Base-by-base conservation (phyloP, 2,329 filamentous ascomycete genomes). In the Phyllosticta paracitricarpa region DNA sequence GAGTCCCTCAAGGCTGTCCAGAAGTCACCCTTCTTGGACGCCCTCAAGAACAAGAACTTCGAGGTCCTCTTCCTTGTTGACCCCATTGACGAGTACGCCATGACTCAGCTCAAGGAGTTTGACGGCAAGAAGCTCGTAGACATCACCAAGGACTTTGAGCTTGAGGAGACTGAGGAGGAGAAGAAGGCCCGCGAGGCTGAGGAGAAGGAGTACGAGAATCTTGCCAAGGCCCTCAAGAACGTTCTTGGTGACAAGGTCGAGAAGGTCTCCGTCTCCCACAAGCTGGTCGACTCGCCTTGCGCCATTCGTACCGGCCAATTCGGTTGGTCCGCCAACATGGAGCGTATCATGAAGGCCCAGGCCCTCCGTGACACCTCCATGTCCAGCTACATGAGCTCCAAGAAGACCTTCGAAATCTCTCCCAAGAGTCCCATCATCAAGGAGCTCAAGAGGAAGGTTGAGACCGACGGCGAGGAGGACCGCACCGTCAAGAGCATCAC, bases 381-480 rank as follows among this genome's bases (percentile, higher is more conserved):
- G 94, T 91, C 86, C 81, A 96, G 91, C 72, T 99, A 99, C 89
- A 99, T 99, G 94, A 95, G 91, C 68, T 97, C 93, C 77, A 99
- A 99, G 92, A 99, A 99, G 91, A 99, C 94, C 33, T 97, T 99
- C 70, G 94, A 99, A 84, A 97, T 99, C 80, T 97, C 94, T n/a
- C 94, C 94, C 78, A 93, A 94, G 85, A 96, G 91, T 72, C 76
- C 91, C 68, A 99, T 99, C 79, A 87, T 99, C 83, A 89, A 96
- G 87, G 94, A 97, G 85, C 88, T 99, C 74, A 97, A 95, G 90
- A 91, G 89, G 82, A 99, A 99, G 91, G 91, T 97, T 65, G 94
- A 97, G 85, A 76, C 87, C 63, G 94, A 99, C 73, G 94, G 94
- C 66, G 93, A 97, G 89, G 93, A 92, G 77, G 94, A 97, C 84